Base-by-base conservation (phyloP, 495 filamentous ascomycete genomes). In the Pyrenopolyporus hunteri region DNA sequence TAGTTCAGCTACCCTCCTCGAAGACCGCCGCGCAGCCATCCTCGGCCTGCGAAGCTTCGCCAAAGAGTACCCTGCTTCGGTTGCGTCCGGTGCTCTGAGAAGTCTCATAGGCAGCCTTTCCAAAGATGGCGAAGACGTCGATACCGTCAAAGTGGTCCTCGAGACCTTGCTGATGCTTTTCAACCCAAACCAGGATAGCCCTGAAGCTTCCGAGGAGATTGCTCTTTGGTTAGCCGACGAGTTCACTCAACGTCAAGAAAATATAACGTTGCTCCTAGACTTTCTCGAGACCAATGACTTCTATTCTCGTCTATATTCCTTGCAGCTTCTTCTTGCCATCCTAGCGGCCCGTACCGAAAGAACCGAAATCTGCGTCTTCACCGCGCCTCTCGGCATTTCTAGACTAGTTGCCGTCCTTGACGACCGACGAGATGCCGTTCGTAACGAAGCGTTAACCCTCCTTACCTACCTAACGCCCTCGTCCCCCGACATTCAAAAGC, bases 201-300 rank as follows among this genome's bases (percentile, higher is more conserved):
- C 92, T 45, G 94, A 98, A 82, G 92, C 94, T 35, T 96, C 92
- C 10, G 95, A 97, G 55, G 94, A 98, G 72, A 95, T 98, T 69
- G 90, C 91, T 22, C 83, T 97, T 4, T 98, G 93, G 93, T 82
- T 98, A 50, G 93, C 94, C 42, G 94, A 98, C 76, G 93, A 97
- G 72, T 98, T 98, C 67, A 98, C 95, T 25, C 92, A 96, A 83
- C 89, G 92, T 63, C 93, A 98, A 88, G 94, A 98, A 75, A 98
- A 98, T 74, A 94, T 98, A 54, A 95, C 90, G 0, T 78, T 93
- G 29, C 82, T 98, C 36, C 83, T 98, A 48, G 91, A 94, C 63
- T 88, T 98, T 26, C 80, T 98, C 16, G 93, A 97, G 64, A 84
- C 86, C 33, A 79, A 79, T 49, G 94, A 98, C 59, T 97, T 96